These are phyloP conservation scores for Leptographium lundbergii DNA, from an alignment of 2,329 filamentous ascomycete genomes.

Conservation along the genomic window DNA sequence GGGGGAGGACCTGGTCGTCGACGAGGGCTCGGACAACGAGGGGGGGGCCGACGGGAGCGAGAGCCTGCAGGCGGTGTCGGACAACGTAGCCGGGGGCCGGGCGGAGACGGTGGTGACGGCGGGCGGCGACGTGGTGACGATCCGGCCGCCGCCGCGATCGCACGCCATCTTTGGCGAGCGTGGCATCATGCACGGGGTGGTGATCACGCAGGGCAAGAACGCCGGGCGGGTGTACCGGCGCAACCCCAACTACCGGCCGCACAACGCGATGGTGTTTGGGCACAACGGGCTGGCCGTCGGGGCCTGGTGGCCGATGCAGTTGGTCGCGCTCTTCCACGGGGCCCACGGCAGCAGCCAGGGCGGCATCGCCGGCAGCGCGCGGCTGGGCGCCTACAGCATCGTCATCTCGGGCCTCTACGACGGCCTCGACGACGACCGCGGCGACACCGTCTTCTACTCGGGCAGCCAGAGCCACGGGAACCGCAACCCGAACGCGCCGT, in stretches of 20 bases:
- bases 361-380: constrained; percentile 35
- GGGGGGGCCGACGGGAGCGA: background rate
- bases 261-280: constrained; percentile 11
- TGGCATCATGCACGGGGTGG: constrained; percentile 20
- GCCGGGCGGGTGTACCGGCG: constrained; percentile 7
- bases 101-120: background rate
- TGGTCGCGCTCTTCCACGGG: constrained; percentile 36
- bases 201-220: constrained; percentile 1
- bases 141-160: constrained; percentile 2
- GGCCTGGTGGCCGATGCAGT: constrained; percentile 42
- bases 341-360: constrained; percentile 35
- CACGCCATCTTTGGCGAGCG: constrained; percentile 18
- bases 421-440: constrained; percentile 14
- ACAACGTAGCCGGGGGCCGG: background rate
- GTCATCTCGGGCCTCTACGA: constrained; percentile 26
- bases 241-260: constrained; percentile 11
- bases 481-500: background rate
- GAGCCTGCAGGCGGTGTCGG: too few species aligned
- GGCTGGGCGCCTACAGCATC: constrained; percentile 38
- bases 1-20: background rate
- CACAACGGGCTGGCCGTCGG: constrained; percentile 23
- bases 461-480: constrained; percentile 13
- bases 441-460: constrained; percentile 16
- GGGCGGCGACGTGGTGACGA: background rate
- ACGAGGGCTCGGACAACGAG: background rate